Base-by-base conservation (phyloP, 2,329 filamentous ascomycete species). In the Colletotrichum tropicale region DNA sequence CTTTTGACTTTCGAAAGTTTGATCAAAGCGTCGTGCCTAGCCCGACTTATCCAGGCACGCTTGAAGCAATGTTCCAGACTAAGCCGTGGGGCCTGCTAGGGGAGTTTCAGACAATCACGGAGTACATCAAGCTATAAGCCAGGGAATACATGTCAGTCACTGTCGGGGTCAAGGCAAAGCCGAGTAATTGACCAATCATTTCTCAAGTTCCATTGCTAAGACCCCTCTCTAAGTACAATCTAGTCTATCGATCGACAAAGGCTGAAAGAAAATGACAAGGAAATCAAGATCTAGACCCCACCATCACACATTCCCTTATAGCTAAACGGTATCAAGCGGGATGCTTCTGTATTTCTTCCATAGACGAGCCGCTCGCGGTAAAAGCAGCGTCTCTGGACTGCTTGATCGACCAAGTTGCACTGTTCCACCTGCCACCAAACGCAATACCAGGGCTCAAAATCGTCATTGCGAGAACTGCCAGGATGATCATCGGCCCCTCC, bases 401-500 rank as follows among this genome's bases (percentile, higher is more conserved):
- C n/a, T 48, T 48, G 43, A 48, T 13, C 43, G 43, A 48, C 43
- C 43, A 48, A 0, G 43, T 48, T 8, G 56, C 56, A n/a, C 28
- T 30, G 0, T 15, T 60, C 75, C 76, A 78, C 7, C 55, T 30
- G 8, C 71, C 76, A n/a, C 36, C 30, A 13, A 78, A 76, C 8
- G 43, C 56, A 6, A 71, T 28, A 15, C 83, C 83, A 0, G 83
- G 83, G 60, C 84, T 82, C 58, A 82, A 80, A 16, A 79, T 43
- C 21, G 81, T 84, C 71, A 85, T 76, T 6, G 76, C 58, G 8
- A 82, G 28, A 7, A 77, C 77, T 1, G 83, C 81, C 4, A 82
- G n/a, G 70, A 78, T 78, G 38, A 86, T 81, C 82, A 85, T 84
- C 8, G 80, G 72, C 10, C 86, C 86, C 80, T 89, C 88, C 10